Conservation (phyloP, 305 asterid genomes). For the Solanum chacoense region DNA sequence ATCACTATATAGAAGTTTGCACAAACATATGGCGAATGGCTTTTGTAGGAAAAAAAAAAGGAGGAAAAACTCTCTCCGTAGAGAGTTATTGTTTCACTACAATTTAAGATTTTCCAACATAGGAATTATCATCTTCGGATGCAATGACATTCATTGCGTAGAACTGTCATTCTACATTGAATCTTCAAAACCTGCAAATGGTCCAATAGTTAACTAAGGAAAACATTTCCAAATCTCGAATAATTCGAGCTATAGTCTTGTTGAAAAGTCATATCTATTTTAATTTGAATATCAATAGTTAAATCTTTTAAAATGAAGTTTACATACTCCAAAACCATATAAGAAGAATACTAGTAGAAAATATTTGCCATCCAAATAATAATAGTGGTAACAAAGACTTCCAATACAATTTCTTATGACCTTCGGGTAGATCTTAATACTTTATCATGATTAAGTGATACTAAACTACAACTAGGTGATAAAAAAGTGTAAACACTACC, state of each 20-base stretch:
- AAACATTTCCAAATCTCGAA: not conserved
- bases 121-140: not conserved
- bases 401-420: not conserved
- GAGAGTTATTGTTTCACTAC: not conserved
- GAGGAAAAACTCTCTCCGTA: not conserved
- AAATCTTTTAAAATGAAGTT: not conserved
- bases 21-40: not conserved
- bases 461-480: not conserved
- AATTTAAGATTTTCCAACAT: not conserved
- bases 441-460: not conserved
- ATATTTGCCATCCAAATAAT: not conserved
- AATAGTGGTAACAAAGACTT: not conserved
- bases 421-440: not conserved
- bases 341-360: not conserved
- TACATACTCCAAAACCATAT: not conserved
- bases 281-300: not conserved
- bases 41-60: not conserved
- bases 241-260: not conserved
- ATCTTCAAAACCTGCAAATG: not conserved
- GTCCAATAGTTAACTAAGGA: not conserved
- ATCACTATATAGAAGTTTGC: not conserved
- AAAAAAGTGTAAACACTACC: not conserved
- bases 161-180: not conserved
- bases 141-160: not conserved
- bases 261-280: not conserved